Conservation (phyloP, 768 basidiomycete species). For the Cubamyces lactineus region DNA sequence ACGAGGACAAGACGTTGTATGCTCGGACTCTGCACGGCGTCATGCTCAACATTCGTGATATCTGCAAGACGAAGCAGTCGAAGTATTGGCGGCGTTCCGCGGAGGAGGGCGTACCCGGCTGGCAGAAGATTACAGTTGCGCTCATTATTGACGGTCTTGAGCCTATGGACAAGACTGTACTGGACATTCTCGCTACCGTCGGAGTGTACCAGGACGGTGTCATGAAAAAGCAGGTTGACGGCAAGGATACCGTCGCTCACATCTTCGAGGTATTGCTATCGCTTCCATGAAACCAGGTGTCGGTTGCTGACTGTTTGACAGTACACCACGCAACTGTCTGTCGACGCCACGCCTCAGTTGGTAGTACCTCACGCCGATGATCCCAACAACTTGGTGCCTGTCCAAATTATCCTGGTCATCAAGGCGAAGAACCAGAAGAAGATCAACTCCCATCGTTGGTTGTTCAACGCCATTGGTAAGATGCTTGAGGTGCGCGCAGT, state of each 20-base stretch:
- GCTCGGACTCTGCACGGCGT: constrained; percentile 92
- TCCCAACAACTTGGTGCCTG: constrained; percentile 89
- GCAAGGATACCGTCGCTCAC: constrained; percentile 88
- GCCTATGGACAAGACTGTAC: constrained; percentile 92
- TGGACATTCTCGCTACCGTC: constrained; percentile 86
- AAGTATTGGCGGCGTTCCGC: constrained; percentile 87
- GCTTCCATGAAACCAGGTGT: not conserved
- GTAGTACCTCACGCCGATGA: constrained; percentile 90
- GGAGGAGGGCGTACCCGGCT: constrained; percentile 82
- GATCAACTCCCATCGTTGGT: constrained; percentile 94
- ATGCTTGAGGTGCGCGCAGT: constrained; percentile 62
- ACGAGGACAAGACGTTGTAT: constrained; percentile 92
- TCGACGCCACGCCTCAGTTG: constrained; percentile 88
- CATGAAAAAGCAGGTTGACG: constrained; percentile 91
- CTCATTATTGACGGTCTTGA: constrained; percentile 93
- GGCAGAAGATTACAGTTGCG: constrained; percentile 91
- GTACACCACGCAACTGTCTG: constrained; percentile 97
- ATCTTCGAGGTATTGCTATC: constrained; percentile 79
- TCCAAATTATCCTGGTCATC: constrained; percentile 87
- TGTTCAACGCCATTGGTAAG: constrained; percentile 91
- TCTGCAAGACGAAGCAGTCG: constrained; percentile 93
- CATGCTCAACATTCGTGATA: constrained; percentile 97
- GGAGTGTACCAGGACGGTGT: constrained; percentile 95
- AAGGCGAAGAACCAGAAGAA: constrained; percentile 97
- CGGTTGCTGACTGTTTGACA: constrained; percentile 35